A percentile compares a stretch with the other conserved stretches of the same genome.
phyloP scores from a whole-genome alignment of 495 filamentous ascomycete genomes.

The Neurospora sp. region DNA sequence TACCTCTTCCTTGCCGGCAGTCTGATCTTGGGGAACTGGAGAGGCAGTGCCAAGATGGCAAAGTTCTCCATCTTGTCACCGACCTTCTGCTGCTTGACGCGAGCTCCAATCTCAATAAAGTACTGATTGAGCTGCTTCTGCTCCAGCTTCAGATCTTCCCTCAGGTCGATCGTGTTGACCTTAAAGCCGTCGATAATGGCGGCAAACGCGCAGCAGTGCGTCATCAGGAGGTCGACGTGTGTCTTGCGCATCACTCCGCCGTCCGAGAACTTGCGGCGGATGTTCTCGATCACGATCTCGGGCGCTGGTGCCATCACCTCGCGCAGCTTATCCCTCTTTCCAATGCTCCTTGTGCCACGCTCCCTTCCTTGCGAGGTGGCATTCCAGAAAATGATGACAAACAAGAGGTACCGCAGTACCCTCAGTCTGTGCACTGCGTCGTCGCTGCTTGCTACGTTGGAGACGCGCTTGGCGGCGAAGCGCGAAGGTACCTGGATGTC shows the following conservation, averaged over 20 bases:
- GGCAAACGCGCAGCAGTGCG: conserved; percentile 57
- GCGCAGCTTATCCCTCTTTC: conserved; percentile 40
- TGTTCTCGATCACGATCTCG: conserved; percentile 54
- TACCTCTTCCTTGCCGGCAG: conserved; percentile 8
- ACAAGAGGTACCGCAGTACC: conserved; percentile 54
- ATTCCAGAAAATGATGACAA: conserved; percentile 52
- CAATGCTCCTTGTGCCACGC: conserved; percentile 29
- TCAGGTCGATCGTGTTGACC: conserved; percentile 65
- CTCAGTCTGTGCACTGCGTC: conserved; percentile 49
- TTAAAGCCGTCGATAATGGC: conserved; percentile 67
- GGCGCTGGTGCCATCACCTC: conserved; percentile 39
- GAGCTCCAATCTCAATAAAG: conserved; percentile 77
- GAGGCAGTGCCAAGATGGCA: conserved; percentile 64
- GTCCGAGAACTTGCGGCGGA: conserved; percentile 61
- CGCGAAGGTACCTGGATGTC: conserved; percentile 48
- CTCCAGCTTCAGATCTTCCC: conserved; percentile 70
- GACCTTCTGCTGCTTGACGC: conserved; percentile 38
- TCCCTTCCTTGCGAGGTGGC: conserved; percentile 26
- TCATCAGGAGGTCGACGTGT: conserved; percentile 54
- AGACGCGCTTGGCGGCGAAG: conserved; percentile 57
- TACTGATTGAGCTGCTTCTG: conserved; percentile 53
- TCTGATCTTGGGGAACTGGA: conserved; percentile 67
- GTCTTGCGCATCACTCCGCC: conserved; percentile 48
- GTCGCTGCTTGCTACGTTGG: conserved; percentile 42
- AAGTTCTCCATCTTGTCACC: conserved; percentile 44